Conservation (phyloP, 192 early-diverging fungal species). For the Physocladia obscura region DNA sequence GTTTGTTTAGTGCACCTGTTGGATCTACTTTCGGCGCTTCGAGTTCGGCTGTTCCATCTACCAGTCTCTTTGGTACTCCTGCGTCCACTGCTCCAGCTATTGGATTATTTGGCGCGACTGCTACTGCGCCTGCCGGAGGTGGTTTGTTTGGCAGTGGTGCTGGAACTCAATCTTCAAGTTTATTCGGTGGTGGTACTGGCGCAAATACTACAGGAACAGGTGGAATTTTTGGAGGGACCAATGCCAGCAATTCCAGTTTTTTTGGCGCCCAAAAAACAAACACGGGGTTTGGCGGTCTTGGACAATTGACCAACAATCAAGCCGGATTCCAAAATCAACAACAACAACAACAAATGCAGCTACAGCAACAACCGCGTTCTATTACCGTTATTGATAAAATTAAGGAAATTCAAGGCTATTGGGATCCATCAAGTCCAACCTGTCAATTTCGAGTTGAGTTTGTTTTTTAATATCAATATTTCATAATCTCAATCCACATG, state of each 20-base stretch:
- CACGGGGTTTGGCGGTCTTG: constrained; percentile 1
- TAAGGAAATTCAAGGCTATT: constrained; percentile 66
- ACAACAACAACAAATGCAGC: constrained; percentile 38
- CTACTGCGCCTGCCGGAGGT: neutral
- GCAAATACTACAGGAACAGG: neutral
- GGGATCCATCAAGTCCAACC: constrained; percentile 73
- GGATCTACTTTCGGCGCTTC: too few relatives aligned
- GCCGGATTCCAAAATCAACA: constrained; percentile 13
- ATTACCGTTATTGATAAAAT: constrained; percentile 59
- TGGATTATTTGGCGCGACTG: constrained; percentile 47
- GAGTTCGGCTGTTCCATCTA: too few relatives aligned
- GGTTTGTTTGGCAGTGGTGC: neutral
- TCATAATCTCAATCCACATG: neutral
- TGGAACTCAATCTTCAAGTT: neutral
- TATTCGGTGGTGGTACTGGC: neutral
- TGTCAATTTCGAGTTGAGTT: constrained; percentile 73
- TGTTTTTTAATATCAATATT: neutral
- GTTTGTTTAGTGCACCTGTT: too few relatives aligned
- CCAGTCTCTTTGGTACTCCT: constrained; percentile 34
- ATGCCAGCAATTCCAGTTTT: too few relatives aligned
- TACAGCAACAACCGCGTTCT: constrained; percentile 27
- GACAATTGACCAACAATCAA: neutral
- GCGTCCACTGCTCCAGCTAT: constrained; percentile 36
- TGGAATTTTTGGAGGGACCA: constrained; percentile 28
- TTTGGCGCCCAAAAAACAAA: neutral